These are phyloP conservation scores for Mycena indigotica DNA, from an alignment of 768 basidiomycete species.

Conservation along the genomic window DNA sequence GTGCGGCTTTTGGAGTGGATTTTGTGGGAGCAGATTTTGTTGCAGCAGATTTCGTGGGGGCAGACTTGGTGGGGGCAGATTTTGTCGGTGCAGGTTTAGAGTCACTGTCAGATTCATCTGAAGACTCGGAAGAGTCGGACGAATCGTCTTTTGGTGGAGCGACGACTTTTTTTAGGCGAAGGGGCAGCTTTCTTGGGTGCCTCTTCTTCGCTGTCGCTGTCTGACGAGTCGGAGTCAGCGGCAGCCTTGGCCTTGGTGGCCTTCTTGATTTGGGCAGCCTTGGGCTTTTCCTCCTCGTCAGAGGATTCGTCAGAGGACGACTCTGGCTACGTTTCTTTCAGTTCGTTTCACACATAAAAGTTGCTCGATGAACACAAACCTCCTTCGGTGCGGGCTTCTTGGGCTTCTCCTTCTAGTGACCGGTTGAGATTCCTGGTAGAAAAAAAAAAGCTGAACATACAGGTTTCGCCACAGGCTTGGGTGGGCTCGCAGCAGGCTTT, in stretches of 20 bases:
- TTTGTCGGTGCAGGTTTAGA: too few species aligned
- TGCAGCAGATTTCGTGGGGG: conserved; percentile 12
- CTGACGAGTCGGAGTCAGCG: conserved; percentile 37
- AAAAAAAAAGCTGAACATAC: conserved; percentile 6
- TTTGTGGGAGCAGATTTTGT: conserved; percentile 25
- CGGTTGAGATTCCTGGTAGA: neutral
- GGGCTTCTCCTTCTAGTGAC: conserved; percentile 16
- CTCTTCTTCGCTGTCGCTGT: conserved; percentile 32
- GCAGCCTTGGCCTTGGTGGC: conserved; percentile 35
- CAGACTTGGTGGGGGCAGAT: conserved; percentile 25
- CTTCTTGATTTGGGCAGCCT: conserved; percentile 52
- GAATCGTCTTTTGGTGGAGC: too few species aligned
- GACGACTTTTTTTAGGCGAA: conserved; percentile 24
- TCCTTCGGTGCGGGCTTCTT: conserved; percentile 31
- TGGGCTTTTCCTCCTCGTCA: conserved; percentile 58
- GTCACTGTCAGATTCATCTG: too few species aligned
- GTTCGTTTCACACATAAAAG: neutral
- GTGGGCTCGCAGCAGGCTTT: conserved; percentile 29
- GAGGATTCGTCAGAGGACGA: conserved; percentile 48
- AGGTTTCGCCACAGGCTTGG: conserved; percentile 32
- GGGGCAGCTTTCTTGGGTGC: conserved; percentile 27
- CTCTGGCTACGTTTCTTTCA: conserved; percentile 16
- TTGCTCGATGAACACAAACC: conserved; percentile 3
- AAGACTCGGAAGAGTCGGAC: conserved; percentile 29
- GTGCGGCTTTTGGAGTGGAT: conserved; percentile 25